Evolutionary conservation across 1,284 basidiomycete species (phyloP).

Genomic region (Cystobasidium slooffiae): DNA sequence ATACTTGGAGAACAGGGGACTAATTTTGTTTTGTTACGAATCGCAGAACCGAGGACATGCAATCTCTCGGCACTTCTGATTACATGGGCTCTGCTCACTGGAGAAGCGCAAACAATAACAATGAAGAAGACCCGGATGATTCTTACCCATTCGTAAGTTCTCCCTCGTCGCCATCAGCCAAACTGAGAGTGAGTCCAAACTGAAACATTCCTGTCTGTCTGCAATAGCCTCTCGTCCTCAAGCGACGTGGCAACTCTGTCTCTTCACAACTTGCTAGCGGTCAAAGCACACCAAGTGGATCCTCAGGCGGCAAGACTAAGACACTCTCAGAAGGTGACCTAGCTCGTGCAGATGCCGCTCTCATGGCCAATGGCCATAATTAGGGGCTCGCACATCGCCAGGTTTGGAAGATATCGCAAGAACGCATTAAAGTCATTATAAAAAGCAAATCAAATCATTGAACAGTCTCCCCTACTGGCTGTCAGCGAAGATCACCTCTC

Average conservation of each 20-base stretch:
- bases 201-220: slow-evolving; percentile 55
- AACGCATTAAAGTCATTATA: neutral
- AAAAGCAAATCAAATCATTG: neutral
- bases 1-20: neutral
- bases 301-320: slow-evolving; percentile 57
- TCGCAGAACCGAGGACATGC: slow-evolving; percentile 65
- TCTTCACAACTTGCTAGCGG: slow-evolving; percentile 71
- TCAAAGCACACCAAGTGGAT: slow-evolving; percentile 83
- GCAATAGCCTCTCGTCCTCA: slow-evolving; percentile 60
- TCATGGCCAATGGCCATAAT: slow-evolving; percentile 55
- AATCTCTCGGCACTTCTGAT: slow-evolving; percentile 72
- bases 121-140: slow-evolving; percentile 79
- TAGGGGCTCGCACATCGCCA: neutral
- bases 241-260: slow-evolving; percentile 77
- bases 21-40: slow-evolving; percentile 1
- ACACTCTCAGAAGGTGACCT: slow-evolving; percentile 83
- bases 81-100: slow-evolving; percentile 57
- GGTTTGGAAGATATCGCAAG: no score
- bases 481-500: no score
- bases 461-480: neutral
- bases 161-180: slow-evolving; percentile 22
- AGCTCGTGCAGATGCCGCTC: slow-evolving; percentile 77
- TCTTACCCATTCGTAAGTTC: slow-evolving; percentile 72
- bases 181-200: slow-evolving; percentile 63
- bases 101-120: slow-evolving; percentile 54